Evolutionary conservation across 2,329 filamentous ascomycete species (phyloP).

Genomic region (Alternaria incomplexa): DNA sequence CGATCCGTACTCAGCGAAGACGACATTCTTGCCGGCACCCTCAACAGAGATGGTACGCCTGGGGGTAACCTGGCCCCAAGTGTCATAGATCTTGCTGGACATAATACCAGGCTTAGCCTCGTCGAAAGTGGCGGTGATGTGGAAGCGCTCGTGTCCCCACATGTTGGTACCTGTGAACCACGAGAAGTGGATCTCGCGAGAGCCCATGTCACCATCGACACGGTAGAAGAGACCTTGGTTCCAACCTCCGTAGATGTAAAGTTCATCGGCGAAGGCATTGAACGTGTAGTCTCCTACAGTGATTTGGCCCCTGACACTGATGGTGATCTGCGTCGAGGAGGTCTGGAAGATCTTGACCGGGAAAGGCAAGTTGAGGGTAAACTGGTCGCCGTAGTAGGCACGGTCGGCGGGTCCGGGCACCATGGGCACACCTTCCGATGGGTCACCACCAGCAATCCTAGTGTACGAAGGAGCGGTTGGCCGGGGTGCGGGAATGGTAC

Average conservation of each 20-base stretch:
- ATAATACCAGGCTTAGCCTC: neutral
- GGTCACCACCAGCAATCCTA: neutral
- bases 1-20: rapidly evolving
- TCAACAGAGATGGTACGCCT: neutral
- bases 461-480: neutral
- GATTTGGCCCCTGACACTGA: neutral
- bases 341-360: neutral
- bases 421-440: neutral
- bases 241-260: neutral
- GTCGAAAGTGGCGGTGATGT: neutral
- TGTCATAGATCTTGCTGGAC: neutral
- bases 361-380: neutral
- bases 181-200: neutral
- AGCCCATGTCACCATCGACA: neutral
- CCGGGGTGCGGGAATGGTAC: neutral
- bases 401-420: neutral
- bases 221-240: neutral
- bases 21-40: neutral
- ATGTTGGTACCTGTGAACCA: neutral
- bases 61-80: neutral
- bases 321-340: neutral
- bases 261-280: neutral
- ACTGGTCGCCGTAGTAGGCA: neutral
- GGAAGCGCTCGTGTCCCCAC: neutral
- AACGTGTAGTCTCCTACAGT: neutral